Evolutionary conservation across 2,329 filamentous ascomycete species (phyloP).

Genomic region (Fusarium heterosporum): DNA sequence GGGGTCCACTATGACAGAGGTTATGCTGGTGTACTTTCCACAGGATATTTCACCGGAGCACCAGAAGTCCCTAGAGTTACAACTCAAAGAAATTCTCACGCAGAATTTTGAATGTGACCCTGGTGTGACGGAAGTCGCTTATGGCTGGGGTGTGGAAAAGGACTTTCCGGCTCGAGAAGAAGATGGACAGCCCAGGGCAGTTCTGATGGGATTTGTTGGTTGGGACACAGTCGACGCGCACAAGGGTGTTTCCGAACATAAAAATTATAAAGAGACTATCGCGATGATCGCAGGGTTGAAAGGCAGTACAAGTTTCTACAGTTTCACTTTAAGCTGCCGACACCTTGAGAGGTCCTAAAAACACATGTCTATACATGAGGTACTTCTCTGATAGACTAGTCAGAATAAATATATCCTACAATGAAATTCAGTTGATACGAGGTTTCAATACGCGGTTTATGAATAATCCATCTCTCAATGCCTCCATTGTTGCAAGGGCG

Average conservation of each 20-base stretch:
- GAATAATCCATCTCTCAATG: no score
- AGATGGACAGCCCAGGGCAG: not conserved
- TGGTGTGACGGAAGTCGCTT: not conserved
- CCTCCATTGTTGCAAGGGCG: no score
- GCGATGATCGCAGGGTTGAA: not conserved
- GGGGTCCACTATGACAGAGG: not conserved
- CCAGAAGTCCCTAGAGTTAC: not conserved
- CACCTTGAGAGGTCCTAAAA: not conserved
- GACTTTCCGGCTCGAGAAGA: slow-evolving; percentile 15
- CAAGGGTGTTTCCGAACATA: rapidly evolving
- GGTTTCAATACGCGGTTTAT: no score
- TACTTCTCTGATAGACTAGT: no score
- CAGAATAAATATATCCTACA: no score
- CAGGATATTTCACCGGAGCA: not conserved
- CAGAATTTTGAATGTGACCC: not conserved
- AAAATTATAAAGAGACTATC: not conserved
- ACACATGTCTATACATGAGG: no score
- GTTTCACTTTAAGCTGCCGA: slow-evolving; percentile 1
- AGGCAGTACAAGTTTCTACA: not conserved
- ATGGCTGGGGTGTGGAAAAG: slow-evolving; percentile 14
- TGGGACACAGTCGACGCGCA: not conserved
- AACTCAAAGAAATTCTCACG: not conserved
- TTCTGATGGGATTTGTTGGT: slow-evolving; percentile 17
- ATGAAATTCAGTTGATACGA: no score
- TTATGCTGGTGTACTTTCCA: slow-evolving; percentile 12